Conservation (phyloP, 2,329 filamentous ascomycete genomes). For the Alternaria dauci region DNA sequence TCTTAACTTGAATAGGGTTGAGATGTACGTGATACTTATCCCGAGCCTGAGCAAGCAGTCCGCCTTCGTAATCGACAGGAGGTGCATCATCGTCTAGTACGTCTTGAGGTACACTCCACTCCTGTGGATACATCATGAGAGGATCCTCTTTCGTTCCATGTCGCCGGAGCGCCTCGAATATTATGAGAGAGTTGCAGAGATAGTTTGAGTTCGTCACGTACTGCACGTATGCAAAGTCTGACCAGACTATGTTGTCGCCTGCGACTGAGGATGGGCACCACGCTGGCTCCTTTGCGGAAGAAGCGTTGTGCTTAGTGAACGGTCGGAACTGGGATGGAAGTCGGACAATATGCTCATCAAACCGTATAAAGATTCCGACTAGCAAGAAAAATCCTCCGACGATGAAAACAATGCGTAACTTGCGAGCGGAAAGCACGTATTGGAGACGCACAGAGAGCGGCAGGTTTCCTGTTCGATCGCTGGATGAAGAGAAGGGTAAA, state of each 20-base stretch:
- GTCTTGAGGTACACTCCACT: background rate
- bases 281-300: background rate
- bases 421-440: background rate
- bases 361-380: background rate
- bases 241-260: background rate
- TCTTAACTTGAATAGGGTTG: background rate
- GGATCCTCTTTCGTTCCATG: conserved; percentile 34
- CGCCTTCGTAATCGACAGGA: background rate
- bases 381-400: background rate
- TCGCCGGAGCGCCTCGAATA: conserved; percentile 49
- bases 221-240: background rate
- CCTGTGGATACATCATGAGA: conserved; percentile 13
- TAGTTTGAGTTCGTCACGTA: conserved; percentile 43
- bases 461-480: no score
- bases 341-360: background rate
- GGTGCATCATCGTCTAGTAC: background rate
- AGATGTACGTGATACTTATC: background rate
- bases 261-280: background rate
- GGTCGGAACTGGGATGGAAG: background rate
- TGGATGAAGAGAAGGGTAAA: no score
- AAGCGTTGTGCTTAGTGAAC: background rate
- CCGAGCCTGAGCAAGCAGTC: background rate
- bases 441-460: no score
- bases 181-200: conserved; percentile 50
- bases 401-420: background rate